Percentiles rank a stretch among this genome's conserved stretches.
Conservation (phyloP, 495 filamentous ascomycete species). For the Clohesyomyces aquaticus region DNA sequence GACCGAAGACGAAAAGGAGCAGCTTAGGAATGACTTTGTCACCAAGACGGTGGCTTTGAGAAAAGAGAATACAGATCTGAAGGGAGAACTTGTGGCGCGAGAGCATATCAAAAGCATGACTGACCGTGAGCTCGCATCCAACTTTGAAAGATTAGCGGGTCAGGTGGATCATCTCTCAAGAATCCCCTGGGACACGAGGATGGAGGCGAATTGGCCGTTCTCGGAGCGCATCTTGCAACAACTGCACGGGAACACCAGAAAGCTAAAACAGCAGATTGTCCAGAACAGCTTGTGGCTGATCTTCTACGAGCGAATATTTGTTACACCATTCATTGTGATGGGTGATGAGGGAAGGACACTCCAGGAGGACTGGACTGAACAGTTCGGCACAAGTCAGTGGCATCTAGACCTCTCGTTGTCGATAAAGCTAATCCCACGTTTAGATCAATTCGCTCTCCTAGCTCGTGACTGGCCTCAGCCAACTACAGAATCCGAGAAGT, state of each 20-base stretch:
- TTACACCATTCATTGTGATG: conserved; percentile 7
- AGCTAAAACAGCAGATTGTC: conserved; percentile 26
- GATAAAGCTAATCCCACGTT: not conserved
- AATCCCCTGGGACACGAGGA: conserved; percentile 7
- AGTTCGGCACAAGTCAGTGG: conserved; percentile 1
- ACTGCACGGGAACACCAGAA: not conserved
- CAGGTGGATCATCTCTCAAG: not conserved
- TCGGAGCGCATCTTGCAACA: not conserved
- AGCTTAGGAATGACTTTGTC: not conserved
- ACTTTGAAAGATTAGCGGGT: not conserved
- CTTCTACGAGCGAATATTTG: conserved; percentile 9
- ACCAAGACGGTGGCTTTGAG: not conserved
- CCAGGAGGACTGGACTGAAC: conserved; percentile 5
- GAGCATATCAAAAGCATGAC: conserved; percentile 16
- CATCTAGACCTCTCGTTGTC: not conserved
- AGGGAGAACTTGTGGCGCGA: not conserved
- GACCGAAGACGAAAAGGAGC: not conserved
- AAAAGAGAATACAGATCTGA: not conserved
- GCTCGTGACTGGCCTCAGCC: conserved; percentile 14
- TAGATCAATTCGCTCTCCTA: not conserved
- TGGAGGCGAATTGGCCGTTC: conserved; percentile 9
- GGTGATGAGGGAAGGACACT: conserved; percentile 9
- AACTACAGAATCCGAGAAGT: conserved; percentile 4
- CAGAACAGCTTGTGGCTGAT: conserved; percentile 13
- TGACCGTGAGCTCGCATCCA: conserved; percentile 1